Percentiles rank a stretch among this genome's conserved stretches.
These are phyloP conservation scores for Cordyceps cicadae DNA, from an alignment of 2,329 filamentous ascomycete species.

Conservation along the genomic window DNA sequence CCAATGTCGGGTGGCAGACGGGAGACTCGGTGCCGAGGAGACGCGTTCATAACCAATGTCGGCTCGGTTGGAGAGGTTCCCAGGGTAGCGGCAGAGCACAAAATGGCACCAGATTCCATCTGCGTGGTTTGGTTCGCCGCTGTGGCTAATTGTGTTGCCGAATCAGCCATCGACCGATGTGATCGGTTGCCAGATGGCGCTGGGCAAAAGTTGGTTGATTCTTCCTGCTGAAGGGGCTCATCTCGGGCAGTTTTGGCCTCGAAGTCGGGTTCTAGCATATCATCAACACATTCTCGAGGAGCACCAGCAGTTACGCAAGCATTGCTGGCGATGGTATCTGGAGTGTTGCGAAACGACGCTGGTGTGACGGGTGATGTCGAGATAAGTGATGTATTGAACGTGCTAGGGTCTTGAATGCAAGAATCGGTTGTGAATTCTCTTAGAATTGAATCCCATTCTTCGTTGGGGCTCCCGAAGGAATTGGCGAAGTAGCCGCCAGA, in stretches of 20 bases:
- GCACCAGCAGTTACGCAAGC: background rate
- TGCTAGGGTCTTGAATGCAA: background rate
- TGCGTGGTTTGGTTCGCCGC: background rate
- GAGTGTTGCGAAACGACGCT: background rate
- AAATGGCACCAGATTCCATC: background rate
- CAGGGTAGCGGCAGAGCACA: background rate
- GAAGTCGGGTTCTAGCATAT: background rate
- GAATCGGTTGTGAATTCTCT: background rate
- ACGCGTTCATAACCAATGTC: background rate
- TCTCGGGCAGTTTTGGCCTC: background rate
- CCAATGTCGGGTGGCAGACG: background rate
- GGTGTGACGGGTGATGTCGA: background rate
- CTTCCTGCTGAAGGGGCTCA: background rate
- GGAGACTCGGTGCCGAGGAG: conserved; percentile 1
- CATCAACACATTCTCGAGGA: background rate
- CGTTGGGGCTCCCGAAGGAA: background rate
- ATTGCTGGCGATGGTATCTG: background rate
- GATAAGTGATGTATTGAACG: background rate
- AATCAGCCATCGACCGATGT: background rate
- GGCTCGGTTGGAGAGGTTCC: background rate
- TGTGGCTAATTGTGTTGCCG: background rate
- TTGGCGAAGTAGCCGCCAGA: background rate
- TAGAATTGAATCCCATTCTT: background rate
- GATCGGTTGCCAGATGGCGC: background rate
- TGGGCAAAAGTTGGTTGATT: background rate